Evolutionary conservation across 495 filamentous ascomycete species (phyloP).

Genomic region (Penicillium steckii): DNA sequence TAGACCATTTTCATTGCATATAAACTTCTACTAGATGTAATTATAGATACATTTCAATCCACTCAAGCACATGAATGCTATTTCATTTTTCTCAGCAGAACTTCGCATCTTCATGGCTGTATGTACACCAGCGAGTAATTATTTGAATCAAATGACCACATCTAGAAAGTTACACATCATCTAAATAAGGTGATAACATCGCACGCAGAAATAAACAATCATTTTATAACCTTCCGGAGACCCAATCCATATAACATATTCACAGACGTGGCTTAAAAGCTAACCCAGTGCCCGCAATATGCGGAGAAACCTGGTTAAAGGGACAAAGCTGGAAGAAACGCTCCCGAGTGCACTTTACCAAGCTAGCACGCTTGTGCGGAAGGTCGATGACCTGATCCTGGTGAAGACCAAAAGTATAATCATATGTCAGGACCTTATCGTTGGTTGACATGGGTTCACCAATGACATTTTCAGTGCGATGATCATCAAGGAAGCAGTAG

Average conservation of each 20-base stretch:
- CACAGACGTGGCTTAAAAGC: slow-evolving; percentile 15
- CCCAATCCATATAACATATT: not conserved
- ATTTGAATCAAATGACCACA: not conserved
- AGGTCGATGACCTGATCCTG: slow-evolving; percentile 61
- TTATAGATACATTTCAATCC: not conserved
- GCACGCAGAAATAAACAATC: not conserved
- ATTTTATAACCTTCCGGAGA: not conserved
- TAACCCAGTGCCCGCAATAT: slow-evolving; percentile 18
- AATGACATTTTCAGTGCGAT: slow-evolving; percentile 57
- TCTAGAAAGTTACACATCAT: too few species aligned
- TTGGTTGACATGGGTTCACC: slow-evolving; percentile 62
- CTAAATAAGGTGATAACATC: not conserved
- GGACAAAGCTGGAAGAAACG: slow-evolving; percentile 63
- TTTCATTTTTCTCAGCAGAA: not conserved
- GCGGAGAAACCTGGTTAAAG: slow-evolving; percentile 27
- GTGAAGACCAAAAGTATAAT: slow-evolving; percentile 58
- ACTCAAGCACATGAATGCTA: not conserved
- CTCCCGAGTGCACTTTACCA: slow-evolving; percentile 55
- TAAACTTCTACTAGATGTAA: not conserved
- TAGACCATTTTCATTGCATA: slow-evolving; percentile 21
- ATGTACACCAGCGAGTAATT: not conserved
- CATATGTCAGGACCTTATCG: slow-evolving; percentile 57
- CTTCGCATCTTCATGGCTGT: not conserved
- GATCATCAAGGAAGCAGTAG: slow-evolving; percentile 64
- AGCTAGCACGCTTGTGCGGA: slow-evolving; percentile 58